Evolutionary conservation across 1,284 basidiomycete species (phyloP), one percentile per base, ranked within the genome.

Genomic region (Pascua sp.): DNA sequence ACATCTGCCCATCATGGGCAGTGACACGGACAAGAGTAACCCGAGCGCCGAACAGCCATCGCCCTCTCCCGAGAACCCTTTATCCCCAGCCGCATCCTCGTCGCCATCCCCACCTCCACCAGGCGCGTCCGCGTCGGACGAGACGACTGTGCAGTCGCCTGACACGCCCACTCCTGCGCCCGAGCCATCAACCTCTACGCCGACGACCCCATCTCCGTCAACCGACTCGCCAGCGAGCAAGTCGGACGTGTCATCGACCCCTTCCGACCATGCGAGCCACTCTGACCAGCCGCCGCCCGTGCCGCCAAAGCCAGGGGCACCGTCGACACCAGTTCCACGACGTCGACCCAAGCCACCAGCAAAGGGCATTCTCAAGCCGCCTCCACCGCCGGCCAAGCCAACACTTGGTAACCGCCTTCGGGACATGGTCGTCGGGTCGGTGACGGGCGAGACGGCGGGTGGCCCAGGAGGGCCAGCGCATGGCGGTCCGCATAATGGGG

Each of bases 361-460:
- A 18, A 71, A 68, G 56, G 75, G 75, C 8, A 78, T 78, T 47
- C 70, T 78, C 43, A 77, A 77, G 61, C 75, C 76, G 0, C 73
- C 76, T 2, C 76, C 75, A 13, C 75, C 76, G 1, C 76, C 76
- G 17, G 61, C 67, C 13, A 76, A 75, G 59, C 74, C 75, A 3
- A 73, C 75, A 8, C 60, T 78, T 11, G 66, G 70, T 0, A 73
- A 72, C 42, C 63, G 73, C 15, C 61, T 78, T 11, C 65, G 76
- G 18, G 76, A 78, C 55, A 71, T 76, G 18, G 67, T 66, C 18
- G 52, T 69, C 24, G 66, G 63, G 2, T 66, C 66, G 7, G 73
- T 71, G 32, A 67, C 70, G 42, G 68, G 66, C 44, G 63, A 60
- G n/a, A 56, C 47, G 15, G 62, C 64, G 62, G 57, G 5, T 53